Evolutionary conservation across 1,284 basidiomycete genomes (phyloP), one percentile per base, ranked within the genome.

Genomic region (Cryptococcus hybrid): DNA sequence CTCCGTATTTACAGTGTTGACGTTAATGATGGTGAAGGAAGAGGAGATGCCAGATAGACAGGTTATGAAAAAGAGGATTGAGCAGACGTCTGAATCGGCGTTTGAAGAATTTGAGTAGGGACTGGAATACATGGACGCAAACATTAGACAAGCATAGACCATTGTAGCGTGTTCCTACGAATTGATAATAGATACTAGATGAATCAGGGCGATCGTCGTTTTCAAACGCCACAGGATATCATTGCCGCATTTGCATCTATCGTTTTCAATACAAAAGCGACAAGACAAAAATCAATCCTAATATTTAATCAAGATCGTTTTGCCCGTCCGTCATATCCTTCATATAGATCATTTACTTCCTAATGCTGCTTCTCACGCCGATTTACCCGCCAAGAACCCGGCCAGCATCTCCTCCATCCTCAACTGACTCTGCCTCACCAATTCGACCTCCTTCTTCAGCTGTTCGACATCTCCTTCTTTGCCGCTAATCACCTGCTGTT

Each of bases 401-500:
- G 56, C 55, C 39, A 76, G 57, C 60, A 76, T 60, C 44, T 64
- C 64, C 64, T 76, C 74, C 59, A 76, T 67, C 47, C 73, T 64
- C 52, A 63, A 58, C 58, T 71, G 74, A 39, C 60, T 58, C 43
- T 62, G 65, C 47, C 61, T 64, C 49, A 75, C 57, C 47, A 64
- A 65, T 45, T 61, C 63, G 55, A 74, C 59, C 56, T 72, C 73
- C 47, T 57, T 62, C 36, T 64, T 65, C 9, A 73, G 49, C 42
- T 55, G 46, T n/a, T 71, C 68, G 15, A 66, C 61, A 47, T 60
- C 62, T 18, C 47, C 54, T 45, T 56, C 56, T 48, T 47, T 55
- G 54, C 11, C 51, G 40, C n/a, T 34, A 24, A 38, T 34, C 18
- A 52, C 47, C 15, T 39, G 45, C 85, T 86, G 3, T 85, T 85